Percentiles rank a stretch among this genome's conserved stretches.
phyloP scores from a whole-genome alignment of 169 alveolate species.

The Eimeria zaria region DNA sequence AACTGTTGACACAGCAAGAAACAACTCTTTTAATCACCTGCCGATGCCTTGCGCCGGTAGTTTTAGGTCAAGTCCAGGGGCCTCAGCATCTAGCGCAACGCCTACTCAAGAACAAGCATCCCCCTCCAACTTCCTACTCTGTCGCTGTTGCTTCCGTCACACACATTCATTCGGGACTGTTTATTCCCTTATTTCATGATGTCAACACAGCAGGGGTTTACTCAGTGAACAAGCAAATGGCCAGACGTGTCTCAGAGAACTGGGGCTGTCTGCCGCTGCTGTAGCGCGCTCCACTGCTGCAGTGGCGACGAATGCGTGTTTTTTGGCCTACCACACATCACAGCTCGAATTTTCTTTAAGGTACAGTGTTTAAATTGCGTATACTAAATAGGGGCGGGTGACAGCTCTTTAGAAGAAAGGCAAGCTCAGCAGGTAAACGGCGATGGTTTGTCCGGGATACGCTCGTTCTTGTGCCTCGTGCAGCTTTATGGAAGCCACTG shows the following conservation, averaged over 20 bases:
- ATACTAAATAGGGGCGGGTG: neutral
- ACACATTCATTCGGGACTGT: conserved; percentile 21
- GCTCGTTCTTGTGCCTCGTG: neutral
- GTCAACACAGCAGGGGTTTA: neutral
- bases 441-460: too few species aligned
- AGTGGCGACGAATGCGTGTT: neutral
- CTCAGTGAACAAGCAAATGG: neutral
- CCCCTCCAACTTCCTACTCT: neutral
- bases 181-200: neutral
- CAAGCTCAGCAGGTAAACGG: neutral
- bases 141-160: neutral
- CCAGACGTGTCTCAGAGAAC: neutral
- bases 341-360: neutral
- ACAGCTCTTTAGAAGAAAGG: neutral
- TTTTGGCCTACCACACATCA: too few species aligned
- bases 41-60: neutral
- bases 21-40: neutral
- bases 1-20: neutral
- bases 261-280: conserved; percentile 37
- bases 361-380: neutral
- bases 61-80: neutral
- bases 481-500: neutral
- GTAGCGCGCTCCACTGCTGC: conserved; percentile 6
- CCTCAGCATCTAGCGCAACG: neutral
- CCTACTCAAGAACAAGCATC: neutral